Percentiles rank a stretch among this genome's conserved stretches.
These are phyloP conservation scores for Neoascochyta sp. DNA, from an alignment of 2,329 filamentous ascomycete genomes.

Conservation along the genomic window DNA sequence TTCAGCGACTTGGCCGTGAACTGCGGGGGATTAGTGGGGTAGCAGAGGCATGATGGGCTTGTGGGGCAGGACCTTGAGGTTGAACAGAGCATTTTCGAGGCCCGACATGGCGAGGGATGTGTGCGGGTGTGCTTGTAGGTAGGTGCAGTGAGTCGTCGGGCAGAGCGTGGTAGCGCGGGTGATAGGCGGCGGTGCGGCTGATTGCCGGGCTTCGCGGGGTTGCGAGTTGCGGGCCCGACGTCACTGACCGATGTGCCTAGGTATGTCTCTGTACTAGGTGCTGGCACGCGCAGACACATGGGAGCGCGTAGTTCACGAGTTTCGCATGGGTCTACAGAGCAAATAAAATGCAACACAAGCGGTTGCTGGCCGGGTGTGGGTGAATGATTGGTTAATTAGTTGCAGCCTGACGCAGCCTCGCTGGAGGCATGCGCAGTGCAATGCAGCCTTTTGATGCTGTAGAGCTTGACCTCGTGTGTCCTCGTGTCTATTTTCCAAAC, in stretches of 20 bases:
- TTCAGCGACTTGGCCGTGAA: conserved; percentile 63
- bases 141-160: conserved; percentile 9
- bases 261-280: too few species aligned
- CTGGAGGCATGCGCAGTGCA: too few species aligned
- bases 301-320: too few species aligned
- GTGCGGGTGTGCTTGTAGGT: conserved; percentile 4
- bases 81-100: conserved; percentile 60
- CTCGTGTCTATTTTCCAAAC: conserved; percentile 24
- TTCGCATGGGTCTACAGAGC: too few species aligned
- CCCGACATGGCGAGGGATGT: conserved; percentile 51
- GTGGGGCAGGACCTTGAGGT: conserved; percentile 51
- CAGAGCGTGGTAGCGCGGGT: conserved; percentile 9
- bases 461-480: too few species aligned
- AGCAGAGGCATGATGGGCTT: conserved; percentile 3
- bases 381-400: too few species aligned
- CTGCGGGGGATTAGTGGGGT: conserved; percentile 36
- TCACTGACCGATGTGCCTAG: too few species aligned
- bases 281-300: too few species aligned
- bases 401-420: too few species aligned
- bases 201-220: conserved; percentile 23
- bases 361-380: too few species aligned
- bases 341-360: too few species aligned
- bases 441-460: too few species aligned
- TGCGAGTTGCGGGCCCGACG: conserved; percentile 21
- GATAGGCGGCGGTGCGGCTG: conserved; percentile 24